A percentile compares a stretch with the other conserved stretches of the same genome.
These are phyloP conservation scores for Fraxinus americana DNA, from an alignment of 257 asterid species.

Conservation along the genomic window DNA sequence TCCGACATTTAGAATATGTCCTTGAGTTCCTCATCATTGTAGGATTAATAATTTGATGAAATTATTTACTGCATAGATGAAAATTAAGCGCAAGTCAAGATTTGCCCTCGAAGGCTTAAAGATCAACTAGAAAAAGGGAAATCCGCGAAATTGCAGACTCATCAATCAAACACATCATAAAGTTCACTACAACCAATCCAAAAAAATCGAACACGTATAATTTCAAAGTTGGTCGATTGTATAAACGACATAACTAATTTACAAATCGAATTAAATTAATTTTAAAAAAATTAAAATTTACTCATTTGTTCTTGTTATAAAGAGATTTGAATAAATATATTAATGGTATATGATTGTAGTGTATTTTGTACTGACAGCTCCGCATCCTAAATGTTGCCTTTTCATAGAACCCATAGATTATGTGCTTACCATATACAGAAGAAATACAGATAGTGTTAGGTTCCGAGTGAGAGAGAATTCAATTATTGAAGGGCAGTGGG, in stretches of 20 bases:
- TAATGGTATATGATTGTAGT: neutral
- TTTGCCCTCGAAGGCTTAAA: too few relatives aligned
- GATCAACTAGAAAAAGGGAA: too few relatives aligned
- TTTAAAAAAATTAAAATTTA: neutral
- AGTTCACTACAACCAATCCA: too few relatives aligned
- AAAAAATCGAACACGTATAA: too few relatives aligned
- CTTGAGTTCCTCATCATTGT: too few relatives aligned
- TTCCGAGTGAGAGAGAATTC: constrained; percentile 29
- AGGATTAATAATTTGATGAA: neutral
- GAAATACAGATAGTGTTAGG: neutral
- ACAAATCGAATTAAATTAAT: neutral
- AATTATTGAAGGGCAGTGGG: constrained; percentile 57
- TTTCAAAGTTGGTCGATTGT: neutral
- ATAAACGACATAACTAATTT: too few relatives aligned
- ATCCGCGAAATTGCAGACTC: too few relatives aligned
- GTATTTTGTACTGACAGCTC: neutral
- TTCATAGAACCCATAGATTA: neutral
- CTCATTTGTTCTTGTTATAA: too few relatives aligned
- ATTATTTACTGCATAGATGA: neutral
- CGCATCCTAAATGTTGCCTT: neutral
- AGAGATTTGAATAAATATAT: neutral
- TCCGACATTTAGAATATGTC: too few relatives aligned
- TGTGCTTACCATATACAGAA: neutral
- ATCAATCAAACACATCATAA: too few relatives aligned
- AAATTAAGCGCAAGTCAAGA: too few relatives aligned